phyloP scores from a whole-genome alignment of 176 grass and related monocot genomes.

The Ampelocalamus luodianensis region DNA sequence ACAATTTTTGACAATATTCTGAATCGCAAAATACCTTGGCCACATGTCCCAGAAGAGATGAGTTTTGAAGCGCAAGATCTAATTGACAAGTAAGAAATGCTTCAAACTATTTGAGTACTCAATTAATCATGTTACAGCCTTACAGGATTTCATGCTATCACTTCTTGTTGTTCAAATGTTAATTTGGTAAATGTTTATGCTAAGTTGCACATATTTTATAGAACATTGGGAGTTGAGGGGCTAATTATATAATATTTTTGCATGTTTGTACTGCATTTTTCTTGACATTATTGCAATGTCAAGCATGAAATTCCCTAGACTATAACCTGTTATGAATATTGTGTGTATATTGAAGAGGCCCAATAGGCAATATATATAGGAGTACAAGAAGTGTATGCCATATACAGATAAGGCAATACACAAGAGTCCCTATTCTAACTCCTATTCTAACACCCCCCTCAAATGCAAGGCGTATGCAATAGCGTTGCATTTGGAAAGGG shows the following conservation, averaged over 20 bases:
- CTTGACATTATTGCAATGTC: constrained; percentile 33
- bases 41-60: constrained; percentile 88
- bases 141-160: constrained; percentile 18
- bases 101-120: constrained; percentile 24
- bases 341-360: no score
- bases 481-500: no score
- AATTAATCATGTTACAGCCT: constrained; percentile 30
- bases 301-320: background rate
- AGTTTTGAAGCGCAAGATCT: constrained; percentile 84
- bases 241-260: constrained; percentile 14
- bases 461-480: no score
- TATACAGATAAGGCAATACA: no score
- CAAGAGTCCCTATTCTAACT: no score
- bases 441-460: no score
- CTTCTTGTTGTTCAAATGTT: constrained; percentile 32
- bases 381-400: no score
- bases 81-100: constrained; percentile 92
- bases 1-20: constrained; percentile 99
- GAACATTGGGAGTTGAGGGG: background rate
- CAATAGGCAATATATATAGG: no score
- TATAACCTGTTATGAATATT: no score
- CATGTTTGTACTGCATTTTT: constrained; percentile 16
- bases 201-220: background rate
- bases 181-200: constrained; percentile 13
- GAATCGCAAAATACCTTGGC: constrained; percentile 98